Conservation (phyloP, 1,284 basidiomycete genomes). For the Ganoderma lucidum region DNA sequence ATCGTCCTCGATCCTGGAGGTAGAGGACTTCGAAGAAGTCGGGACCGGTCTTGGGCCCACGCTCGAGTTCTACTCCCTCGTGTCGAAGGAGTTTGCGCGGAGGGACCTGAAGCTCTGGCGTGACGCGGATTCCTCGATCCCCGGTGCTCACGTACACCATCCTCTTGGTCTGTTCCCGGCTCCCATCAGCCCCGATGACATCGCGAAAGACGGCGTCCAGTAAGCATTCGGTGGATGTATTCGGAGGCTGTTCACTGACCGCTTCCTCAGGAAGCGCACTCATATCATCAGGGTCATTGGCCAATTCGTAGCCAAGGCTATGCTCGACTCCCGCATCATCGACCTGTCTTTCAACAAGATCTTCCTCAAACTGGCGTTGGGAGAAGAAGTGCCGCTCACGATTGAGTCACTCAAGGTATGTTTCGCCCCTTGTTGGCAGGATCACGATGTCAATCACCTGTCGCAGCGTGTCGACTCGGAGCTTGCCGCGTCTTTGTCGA, state of each 20-base stretch:
- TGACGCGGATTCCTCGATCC: conserved; percentile 75
- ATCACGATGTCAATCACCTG: conserved; percentile 7
- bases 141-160: conserved; percentile 79
- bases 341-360: conserved; percentile 94
- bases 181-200: conserved; percentile 74
- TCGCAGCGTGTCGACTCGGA: conserved; percentile 80
- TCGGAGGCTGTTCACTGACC: conserved; percentile 14
- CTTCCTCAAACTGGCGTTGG: conserved; percentile 90
- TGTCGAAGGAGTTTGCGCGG: conserved; percentile 92
- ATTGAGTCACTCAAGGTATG: conserved; percentile 83
- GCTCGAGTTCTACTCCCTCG: conserved; percentile 97
- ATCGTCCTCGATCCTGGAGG: conserved; percentile 92
- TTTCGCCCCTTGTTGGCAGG: conserved; percentile 19
- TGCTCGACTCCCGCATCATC: conserved; percentile 97
- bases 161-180: conserved; percentile 90
- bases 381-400: conserved; percentile 84
- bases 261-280: conserved; percentile 67
- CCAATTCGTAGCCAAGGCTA: conserved; percentile 97
- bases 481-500: conserved; percentile 86
- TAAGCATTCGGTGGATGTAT: conserved; percentile 48
- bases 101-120: conserved; percentile 92
- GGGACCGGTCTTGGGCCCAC: conserved; percentile 98
- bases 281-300: conserved; percentile 92
- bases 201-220: conserved; percentile 75
- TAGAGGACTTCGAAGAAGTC: conserved; percentile 99